Base-by-base conservation (phyloP, 2,329 filamentous ascomycete species). In the Apiospora rasikravindrae region DNA sequence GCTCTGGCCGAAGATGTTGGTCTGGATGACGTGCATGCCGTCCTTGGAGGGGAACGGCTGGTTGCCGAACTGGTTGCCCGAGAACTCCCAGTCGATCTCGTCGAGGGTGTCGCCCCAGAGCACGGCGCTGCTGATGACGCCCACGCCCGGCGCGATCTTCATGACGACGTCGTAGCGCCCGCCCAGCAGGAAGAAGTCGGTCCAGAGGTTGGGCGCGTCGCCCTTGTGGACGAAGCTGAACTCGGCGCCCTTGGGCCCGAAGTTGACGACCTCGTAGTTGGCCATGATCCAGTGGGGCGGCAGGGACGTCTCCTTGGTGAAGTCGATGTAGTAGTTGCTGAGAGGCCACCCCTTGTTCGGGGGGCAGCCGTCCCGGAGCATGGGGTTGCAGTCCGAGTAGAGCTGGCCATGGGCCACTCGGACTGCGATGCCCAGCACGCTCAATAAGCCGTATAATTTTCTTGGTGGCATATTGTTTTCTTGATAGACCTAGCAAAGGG, bases 61-160 rank as follows among this genome's bases (percentile, higher is more conserved):
- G 69, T 77, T 74, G 16, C 79, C 78, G 49, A 77, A 75, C 71
- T 81, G 78, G 69, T 80, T 80, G 3, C 79, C 79, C 2, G 79
- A 80, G 57, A 81, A 80, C 69, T 80, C 78, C 73, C 77, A 80
- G 71, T 79, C 78, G 44, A 80, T 79, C 70, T 81, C 78, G 51
- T 81, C 78, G 66, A 80, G 78, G n/a, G 71, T 74, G 70, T 81
- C 79, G 14, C 78, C 80, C 77, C 75, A 80, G 16, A 81, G 57
- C 3, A 77, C 75, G 2, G 75, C 72, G 51, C 73, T 80, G 33
- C 78, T 80, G 37, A 80, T 77, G 6, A 81, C 71, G 10, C 78
- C 79, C 51, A 78, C 76, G 1, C 78, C 79, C 1, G 79, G 78
- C 16, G 79, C 78, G 53, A 80, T 77, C 69, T 80, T 78, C 77